Percentiles rank a stretch among this genome's conserved stretches.
phyloP scores from a whole-genome alignment of 352 stramenopile genomes.

The Globisporangium emineosum region DNA sequence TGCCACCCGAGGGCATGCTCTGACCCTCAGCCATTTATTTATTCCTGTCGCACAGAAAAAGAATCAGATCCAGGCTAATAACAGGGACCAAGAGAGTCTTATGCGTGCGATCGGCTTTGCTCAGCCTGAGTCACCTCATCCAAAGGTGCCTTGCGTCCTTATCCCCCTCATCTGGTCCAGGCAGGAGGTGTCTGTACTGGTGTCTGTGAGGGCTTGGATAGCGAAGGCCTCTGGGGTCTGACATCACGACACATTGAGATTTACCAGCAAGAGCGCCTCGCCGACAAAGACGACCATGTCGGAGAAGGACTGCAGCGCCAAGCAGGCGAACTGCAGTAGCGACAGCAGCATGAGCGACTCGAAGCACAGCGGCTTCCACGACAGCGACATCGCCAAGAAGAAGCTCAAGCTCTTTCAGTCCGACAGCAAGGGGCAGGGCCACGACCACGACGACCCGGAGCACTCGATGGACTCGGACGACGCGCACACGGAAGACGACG shows the following conservation, averaged over 20 bases:
- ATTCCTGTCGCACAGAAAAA: background rate
- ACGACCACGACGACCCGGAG: constrained; percentile 29
- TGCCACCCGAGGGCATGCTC: too few relatives aligned
- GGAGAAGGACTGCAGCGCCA: constrained; percentile 27
- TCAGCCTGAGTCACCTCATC: background rate
- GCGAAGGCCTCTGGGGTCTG: background rate
- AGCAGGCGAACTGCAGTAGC: background rate
- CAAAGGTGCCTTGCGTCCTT: background rate
- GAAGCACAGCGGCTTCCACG: constrained; percentile 24
- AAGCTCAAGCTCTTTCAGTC: constrained; percentile 24
- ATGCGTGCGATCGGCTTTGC: background rate
- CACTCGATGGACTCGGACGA: constrained; percentile 17
- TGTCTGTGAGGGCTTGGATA: background rate
- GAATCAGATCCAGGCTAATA: background rate
- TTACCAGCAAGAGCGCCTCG: background rate
- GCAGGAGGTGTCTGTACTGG: background rate
- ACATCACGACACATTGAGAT: background rate
- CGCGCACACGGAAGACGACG: constrained; percentile 23
- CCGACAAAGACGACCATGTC: constrained; percentile 13
- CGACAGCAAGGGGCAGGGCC: constrained; percentile 11
- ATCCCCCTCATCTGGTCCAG: background rate
- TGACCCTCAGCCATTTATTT: background rate
- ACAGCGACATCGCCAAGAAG: constrained; percentile 26
- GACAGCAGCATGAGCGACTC: constrained; percentile 21
- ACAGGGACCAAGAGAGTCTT: background rate